These are phyloP conservation scores for Symmetrospora coprosmae DNA, from an alignment of 768 basidiomycete species.

Conservation along the genomic window DNA sequence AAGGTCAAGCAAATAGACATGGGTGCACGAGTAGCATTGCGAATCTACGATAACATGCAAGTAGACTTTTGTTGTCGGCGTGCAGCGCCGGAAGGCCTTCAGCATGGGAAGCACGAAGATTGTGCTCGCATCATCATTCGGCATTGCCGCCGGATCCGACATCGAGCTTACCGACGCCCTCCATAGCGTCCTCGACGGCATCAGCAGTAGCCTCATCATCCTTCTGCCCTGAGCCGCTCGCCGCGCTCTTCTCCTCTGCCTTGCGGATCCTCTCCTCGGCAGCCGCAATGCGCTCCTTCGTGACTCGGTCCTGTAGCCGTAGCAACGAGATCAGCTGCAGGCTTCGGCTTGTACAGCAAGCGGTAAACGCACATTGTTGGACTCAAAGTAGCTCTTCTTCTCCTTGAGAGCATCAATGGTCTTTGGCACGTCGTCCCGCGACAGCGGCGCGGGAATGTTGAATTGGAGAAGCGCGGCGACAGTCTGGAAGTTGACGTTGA, in stretches of 20 bases:
- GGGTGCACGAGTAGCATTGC: no score
- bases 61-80: no score
- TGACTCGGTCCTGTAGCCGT: conserved; percentile 29
- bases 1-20: no score
- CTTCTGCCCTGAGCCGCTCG: not conserved
- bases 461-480: conserved; percentile 72
- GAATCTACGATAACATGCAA: no score
- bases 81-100: no score
- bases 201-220: conserved; percentile 13
- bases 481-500: conserved; percentile 71
- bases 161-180: not conserved
- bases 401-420: conserved; percentile 77
- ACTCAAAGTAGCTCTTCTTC: conserved; percentile 89
- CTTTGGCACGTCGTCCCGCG: conserved; percentile 59
- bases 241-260: conserved; percentile 49
- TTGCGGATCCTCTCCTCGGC: conserved; percentile 56
- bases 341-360: not conserved
- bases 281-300: conserved; percentile 28
- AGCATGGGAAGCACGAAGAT: no score
- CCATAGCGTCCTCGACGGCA: conserved; percentile 4
- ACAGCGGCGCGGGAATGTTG: conserved; percentile 77
- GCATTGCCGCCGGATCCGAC: not conserved
- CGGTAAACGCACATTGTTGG: conserved; percentile 58
- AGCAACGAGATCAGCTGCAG: not conserved
- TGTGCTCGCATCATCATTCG: no score